Conservation (phyloP, 1,284 basidiomycete species). For the Leccinum fallax region DNA sequence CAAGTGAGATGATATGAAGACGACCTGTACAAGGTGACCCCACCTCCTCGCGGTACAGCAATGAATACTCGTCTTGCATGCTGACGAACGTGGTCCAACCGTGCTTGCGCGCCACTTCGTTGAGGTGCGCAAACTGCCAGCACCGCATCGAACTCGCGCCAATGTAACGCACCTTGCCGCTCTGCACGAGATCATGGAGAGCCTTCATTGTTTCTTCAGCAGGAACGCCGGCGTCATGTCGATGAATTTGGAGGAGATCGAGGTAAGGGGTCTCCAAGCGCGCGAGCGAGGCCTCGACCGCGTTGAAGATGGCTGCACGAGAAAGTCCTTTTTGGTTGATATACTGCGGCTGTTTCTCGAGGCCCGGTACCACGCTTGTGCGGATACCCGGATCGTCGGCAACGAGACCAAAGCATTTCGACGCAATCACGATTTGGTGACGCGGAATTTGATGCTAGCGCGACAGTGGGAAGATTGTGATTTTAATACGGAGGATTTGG, state of each 20-base stretch:
- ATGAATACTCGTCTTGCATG: conserved; percentile 30
- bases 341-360: conserved; percentile 35
- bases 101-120: conserved; percentile 40
- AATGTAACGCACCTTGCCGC: conserved; percentile 34
- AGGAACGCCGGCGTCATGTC: conserved; percentile 39
- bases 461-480: background rate
- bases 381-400: conserved; percentile 11
- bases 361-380: background rate
- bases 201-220: conserved; percentile 49
- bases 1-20: background rate
- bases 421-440: conserved; percentile 48
- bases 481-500: background rate
- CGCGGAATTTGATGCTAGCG: conserved; percentile 57
- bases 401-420: conserved; percentile 40
- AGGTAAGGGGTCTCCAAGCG: conserved; percentile 48
- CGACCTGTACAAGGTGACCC: background rate
- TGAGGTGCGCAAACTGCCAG: conserved; percentile 47
- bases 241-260: conserved; percentile 30
- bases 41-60: conserved; percentile 46
- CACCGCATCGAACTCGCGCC: conserved; percentile 47
- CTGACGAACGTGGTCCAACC: conserved; percentile 41
- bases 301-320: conserved; percentile 47
- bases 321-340: conserved; percentile 49
- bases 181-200: background rate
- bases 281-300: conserved; percentile 44